These are phyloP conservation scores for Cladophialophora chaetospira DNA, from an alignment of 2,329 filamentous ascomycete genomes.

Conservation along the genomic window DNA sequence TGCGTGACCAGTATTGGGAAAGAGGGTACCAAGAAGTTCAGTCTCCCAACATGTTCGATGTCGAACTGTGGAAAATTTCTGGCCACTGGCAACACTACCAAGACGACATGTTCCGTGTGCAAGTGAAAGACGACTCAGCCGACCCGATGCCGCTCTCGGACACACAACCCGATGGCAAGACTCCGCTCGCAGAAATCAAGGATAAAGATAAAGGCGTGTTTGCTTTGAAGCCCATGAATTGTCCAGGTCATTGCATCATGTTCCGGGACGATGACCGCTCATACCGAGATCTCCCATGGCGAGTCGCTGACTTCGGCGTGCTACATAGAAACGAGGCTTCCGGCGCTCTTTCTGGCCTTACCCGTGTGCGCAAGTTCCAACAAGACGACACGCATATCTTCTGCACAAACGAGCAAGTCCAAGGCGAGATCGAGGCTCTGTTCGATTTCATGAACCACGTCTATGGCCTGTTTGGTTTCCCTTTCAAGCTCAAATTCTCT, in stretches of 20 bases:
- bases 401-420: slow-evolving; percentile 78
- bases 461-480: slow-evolving; percentile 81
- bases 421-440: slow-evolving; percentile 73
- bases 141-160: slow-evolving; percentile 31
- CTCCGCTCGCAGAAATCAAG: slow-evolving; percentile 39
- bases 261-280: slow-evolving; percentile 77
- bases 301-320: slow-evolving; percentile 94
- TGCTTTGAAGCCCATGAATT: slow-evolving; percentile 97
- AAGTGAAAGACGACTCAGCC: slow-evolving; percentile 42
- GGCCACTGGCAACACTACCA: slow-evolving; percentile 94
- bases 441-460: slow-evolving; percentile 85
- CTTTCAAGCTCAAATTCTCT: slow-evolving; percentile 92
- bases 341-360: slow-evolving; percentile 85
- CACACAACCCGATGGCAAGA: slow-evolving; percentile 29
- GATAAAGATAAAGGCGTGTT: slow-evolving; percentile 74
- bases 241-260: slow-evolving; percentile 88
- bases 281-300: slow-evolving; percentile 86
- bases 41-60: slow-evolving; percentile 95
- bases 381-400: slow-evolving; percentile 98
- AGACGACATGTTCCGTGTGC: slow-evolving; percentile 93
- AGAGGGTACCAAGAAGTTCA: slow-evolving; percentile 94
- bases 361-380: slow-evolving; percentile 88
- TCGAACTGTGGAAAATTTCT: slow-evolving; percentile 88
- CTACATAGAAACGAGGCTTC: slow-evolving; percentile 95
- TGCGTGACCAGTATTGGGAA: slow-evolving; percentile 86